These are phyloP conservation scores for Diutina siamensis DNA, from an alignment of 1,139 yeast species.

Conservation along the genomic window DNA sequence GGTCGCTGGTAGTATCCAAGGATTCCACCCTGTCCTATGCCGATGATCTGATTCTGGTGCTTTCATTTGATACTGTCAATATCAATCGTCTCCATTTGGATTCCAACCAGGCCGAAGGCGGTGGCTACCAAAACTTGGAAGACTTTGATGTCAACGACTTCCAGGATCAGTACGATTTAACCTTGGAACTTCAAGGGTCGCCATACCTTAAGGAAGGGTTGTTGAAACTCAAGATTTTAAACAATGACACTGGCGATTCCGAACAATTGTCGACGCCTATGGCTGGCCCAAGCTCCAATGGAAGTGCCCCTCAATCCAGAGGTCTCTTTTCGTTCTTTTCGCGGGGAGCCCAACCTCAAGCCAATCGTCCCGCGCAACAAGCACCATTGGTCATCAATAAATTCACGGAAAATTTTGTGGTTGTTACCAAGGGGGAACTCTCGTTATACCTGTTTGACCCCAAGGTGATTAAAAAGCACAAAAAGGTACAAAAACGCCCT, in stretches of 20 bases:
- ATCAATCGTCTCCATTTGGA: conserved; percentile 13
- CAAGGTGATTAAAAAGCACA: conserved; percentile 31
- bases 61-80: conserved; percentile 25
- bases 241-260: conserved; percentile 24
- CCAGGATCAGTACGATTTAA: conserved; percentile 45
- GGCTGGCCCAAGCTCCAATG: conserved; percentile 10
- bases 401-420: conserved; percentile 41
- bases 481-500: conserved; percentile 20
- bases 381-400: conserved; percentile 14
- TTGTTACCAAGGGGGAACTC: conserved; percentile 47
- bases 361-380: conserved; percentile 3
- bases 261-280: conserved; percentile 16
- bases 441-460: conserved; percentile 42
- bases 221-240: conserved; percentile 36
- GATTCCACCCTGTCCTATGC: conserved; percentile 16
- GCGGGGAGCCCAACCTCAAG: neutral
- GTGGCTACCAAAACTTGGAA: conserved; percentile 35
- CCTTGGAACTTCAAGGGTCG: conserved; percentile 55
- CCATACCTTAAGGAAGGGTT: conserved; percentile 77
- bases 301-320: neutral
- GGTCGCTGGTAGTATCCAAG: conserved; percentile 24
- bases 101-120: conserved; percentile 23
- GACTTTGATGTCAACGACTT: conserved; percentile 31
- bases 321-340: conserved; percentile 18
- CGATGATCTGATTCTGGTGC: conserved; percentile 27